Evolutionary conservation across 345 rosid genomes (phyloP).

Genomic region (Lepidium sativum): DNA sequence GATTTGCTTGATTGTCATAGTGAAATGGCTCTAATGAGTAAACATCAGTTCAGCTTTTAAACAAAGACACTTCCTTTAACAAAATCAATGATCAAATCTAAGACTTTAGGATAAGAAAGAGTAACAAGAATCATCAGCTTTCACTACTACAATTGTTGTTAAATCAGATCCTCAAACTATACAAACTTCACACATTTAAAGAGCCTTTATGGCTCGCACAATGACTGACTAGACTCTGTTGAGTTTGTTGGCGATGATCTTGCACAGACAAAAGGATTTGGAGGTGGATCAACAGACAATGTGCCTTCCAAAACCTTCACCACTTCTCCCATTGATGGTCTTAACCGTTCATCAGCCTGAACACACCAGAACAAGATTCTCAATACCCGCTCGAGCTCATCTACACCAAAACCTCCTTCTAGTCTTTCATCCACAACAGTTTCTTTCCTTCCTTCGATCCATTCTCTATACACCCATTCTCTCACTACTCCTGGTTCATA

Average conservation of each 20-base stretch:
- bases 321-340: constrained; percentile 80
- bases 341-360: constrained; percentile 52
- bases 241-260: constrained; percentile 26
- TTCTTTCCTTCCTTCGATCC: constrained; percentile 44
- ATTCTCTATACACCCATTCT: constrained; percentile 48
- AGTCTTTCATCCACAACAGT: constrained; percentile 40
- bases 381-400: constrained; percentile 54
- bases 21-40: not conserved
- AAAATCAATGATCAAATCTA: constrained; percentile 3
- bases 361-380: constrained; percentile 78
- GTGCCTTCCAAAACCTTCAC: constrained; percentile 76
- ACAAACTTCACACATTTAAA: constrained; percentile 5
- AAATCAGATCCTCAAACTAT: constrained; percentile 23
- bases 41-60: not conserved
- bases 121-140: constrained; percentile 20
- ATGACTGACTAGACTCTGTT: constrained; percentile 26
- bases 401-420: constrained; percentile 29
- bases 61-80: not conserved
- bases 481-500: constrained; percentile 29
- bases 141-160: constrained; percentile 22
- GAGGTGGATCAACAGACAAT: constrained; percentile 62
- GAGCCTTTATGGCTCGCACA: constrained; percentile 9
- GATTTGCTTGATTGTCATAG: not conserved
- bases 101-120: not conserved
- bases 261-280: constrained; percentile 40